Percentiles rank a stretch among this genome's conserved stretches.
These are phyloP conservation scores for Oryza nivara DNA, from an alignment of 176 grass and related monocot species.

Conservation along the genomic window DNA sequence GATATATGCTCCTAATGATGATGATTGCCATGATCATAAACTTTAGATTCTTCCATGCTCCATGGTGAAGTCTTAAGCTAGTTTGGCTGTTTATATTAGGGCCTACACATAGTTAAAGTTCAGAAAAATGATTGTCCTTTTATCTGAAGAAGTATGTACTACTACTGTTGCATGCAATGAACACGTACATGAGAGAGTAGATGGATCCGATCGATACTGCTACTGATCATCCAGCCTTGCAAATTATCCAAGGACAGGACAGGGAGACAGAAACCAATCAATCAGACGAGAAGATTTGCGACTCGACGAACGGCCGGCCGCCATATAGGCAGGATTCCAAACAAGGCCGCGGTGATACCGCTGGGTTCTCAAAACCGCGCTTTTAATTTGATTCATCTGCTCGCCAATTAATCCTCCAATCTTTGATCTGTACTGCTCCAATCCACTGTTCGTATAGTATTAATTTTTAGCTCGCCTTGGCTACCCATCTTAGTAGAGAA, in stretches of 20 bases:
- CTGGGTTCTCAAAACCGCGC: neutral
- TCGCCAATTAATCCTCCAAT: neutral
- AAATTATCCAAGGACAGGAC: neutral
- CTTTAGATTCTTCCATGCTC: neutral
- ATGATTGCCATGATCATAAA: neutral
- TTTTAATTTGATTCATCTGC: neutral
- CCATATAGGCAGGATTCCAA: neutral
- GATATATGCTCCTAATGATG: neutral
- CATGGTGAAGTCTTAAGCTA: neutral
- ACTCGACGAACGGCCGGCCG: neutral
- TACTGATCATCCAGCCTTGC: conserved; percentile 7
- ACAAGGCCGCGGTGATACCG: neutral
- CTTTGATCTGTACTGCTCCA: neutral
- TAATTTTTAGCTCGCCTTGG: neutral
- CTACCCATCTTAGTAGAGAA: neutral
- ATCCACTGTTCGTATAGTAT: neutral
- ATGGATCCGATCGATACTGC: neutral
- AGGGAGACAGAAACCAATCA: neutral
- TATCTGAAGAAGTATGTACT: neutral
- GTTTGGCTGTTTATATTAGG: neutral
- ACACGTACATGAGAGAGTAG: neutral
- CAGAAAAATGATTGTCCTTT: neutral
- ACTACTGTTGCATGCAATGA: neutral
- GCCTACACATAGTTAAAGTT: neutral
- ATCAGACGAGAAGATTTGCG: neutral